Evolutionary conservation across 345 rosid species (phyloP).

Genomic region (Eucalyptus viminalis): DNA sequence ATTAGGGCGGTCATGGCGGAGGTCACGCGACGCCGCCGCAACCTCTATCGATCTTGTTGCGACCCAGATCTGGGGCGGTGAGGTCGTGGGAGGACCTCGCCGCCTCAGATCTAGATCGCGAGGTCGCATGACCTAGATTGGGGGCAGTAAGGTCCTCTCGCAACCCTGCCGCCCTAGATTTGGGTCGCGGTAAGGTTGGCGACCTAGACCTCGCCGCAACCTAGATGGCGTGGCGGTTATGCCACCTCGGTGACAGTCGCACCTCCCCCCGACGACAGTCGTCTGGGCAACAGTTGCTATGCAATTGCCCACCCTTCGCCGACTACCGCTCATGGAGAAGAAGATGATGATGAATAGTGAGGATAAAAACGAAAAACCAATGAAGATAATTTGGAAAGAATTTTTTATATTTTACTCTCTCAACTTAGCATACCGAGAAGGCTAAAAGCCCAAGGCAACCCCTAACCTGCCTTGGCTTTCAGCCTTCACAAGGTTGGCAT

Average conservation of each 20-base stretch:
- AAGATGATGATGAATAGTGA: no score
- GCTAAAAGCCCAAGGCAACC: no score
- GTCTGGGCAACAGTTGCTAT: no score
- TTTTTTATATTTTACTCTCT: no score
- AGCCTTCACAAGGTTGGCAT: no score
- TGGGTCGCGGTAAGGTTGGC: fast-evolving
- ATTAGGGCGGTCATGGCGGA: no score
- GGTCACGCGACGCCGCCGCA: no score
- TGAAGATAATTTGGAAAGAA: no score
- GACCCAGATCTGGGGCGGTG: fast-evolving
- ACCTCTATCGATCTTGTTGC: fast-evolving
- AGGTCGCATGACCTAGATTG: fast-evolving
- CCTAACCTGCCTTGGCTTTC: no score
- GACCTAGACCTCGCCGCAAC: fast-evolving
- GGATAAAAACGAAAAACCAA: fast-evolving
- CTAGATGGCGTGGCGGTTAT: fast-evolving
- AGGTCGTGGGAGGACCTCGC: fast-evolving
- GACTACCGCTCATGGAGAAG: fast-evolving
- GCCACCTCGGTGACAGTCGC: fast-evolving
- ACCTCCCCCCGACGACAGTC: fast-evolving
- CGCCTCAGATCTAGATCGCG: fast-evolving
- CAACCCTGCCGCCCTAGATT: fast-evolving
- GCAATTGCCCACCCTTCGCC: fast-evolving
- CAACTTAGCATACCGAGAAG: no score
- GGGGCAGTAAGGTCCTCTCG: fast-evolving